Evolutionary conservation across 352 stramenopile genomes (phyloP), one percentile per base, ranked within the genome.

Genomic region (Thraustochytrium sp.): DNA sequence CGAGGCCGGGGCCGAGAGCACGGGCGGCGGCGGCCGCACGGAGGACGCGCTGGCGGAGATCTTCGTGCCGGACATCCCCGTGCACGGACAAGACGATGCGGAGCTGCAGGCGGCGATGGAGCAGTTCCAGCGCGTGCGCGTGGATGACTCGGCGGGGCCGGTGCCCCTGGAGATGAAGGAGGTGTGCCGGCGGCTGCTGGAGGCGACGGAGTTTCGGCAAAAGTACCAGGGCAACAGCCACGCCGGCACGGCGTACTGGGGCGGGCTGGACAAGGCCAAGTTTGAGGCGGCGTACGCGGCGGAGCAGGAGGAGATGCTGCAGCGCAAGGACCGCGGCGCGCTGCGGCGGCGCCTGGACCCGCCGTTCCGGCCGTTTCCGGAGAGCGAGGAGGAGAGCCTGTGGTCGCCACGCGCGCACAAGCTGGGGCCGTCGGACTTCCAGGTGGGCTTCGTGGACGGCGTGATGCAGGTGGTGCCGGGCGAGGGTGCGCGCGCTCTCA

Each of bases 61-160:
- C 49, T 80, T 80, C 8, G 68, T 80, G 51, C 31, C 42, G 29
- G 68, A 80, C 42, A 80, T 80, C 42, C 68, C 68, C 21, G 53
- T 80, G 5, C 68, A 80, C 31, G 37, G 31, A 8, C 44, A 44
- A 23, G 65, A 62, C 11, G 65, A 77, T n/a, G n/a, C n/a, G 37
- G 68, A 29, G 21, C 23, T 34, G 16, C n/a, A 51, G n/a, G 68
- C 26, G 4, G 31, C 76, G 18, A 80, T 80, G 68, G 40, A 63
- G 11, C 18, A 34, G 21, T 84, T 84, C 34, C 75, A 84, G 49
- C 75, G 75, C 38, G 75, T 84, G 37, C 40, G 23, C 29, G 84
- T 84, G 31, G 53, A 49, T 29, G 75, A 84, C 23, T 49, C 54
- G 40, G 42, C 26, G 29, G 75, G 31, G 9, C 34, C 53, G 2